phyloP scores from a whole-genome alignment of 371 early-diverging fungal genomes.

The Phascolomyces articulosus region DNA sequence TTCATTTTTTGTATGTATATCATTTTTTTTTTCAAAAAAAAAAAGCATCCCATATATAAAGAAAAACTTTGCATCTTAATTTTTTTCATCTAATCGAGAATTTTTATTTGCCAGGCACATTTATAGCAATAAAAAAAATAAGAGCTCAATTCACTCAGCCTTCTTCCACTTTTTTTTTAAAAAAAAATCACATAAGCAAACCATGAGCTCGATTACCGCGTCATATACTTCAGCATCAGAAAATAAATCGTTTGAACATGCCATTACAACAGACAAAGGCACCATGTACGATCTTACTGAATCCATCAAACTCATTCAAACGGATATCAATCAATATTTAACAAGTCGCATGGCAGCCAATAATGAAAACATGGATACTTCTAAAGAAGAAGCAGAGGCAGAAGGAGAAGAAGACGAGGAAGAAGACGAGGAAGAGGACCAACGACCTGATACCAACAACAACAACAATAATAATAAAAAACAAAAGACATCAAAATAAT shows the following conservation, averaged over 20 bases:
- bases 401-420: slow-evolving; percentile 18
- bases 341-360: slow-evolving; percentile 18
- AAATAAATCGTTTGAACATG: not conserved
- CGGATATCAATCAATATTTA: slow-evolving; percentile 18
- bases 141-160: too few relatives aligned
- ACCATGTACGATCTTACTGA: not conserved
- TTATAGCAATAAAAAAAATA: too few relatives aligned
- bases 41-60: not conserved
- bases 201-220: slow-evolving; percentile 7
- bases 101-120: too few relatives aligned
- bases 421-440: not conserved
- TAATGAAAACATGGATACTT: slow-evolving; percentile 6
- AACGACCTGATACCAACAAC: not conserved
- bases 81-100: too few relatives aligned
- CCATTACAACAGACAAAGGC: not conserved
- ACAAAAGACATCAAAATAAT: slow-evolving; percentile 16
- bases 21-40: not conserved
- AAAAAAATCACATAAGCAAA: not conserved
- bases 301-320: slow-evolving; percentile 19
- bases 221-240: slow-evolving; percentile 8
- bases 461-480: slow-evolving; percentile 6
- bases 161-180: not conserved
- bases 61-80: not conserved
- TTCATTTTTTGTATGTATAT: not conserved
- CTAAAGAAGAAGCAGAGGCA: slow-evolving; percentile 16